These are phyloP conservation scores for Pichia sp. DNA, from an alignment of 1,139 yeast species.

Conservation along the genomic window DNA sequence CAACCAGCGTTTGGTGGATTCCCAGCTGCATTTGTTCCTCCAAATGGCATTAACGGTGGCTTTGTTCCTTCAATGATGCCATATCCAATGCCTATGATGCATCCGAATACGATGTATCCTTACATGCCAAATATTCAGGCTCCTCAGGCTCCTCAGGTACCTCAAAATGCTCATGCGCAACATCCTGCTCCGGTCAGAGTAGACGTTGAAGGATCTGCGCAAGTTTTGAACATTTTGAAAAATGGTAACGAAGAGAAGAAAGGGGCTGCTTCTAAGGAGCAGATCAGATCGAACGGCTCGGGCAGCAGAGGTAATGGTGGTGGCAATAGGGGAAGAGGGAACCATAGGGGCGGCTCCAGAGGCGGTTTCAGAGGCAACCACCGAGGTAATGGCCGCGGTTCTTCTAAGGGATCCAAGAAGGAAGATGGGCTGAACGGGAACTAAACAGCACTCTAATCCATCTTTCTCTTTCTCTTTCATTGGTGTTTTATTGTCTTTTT, in stretches of 20 bases:
- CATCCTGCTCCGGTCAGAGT: background rate
- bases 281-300: background rate
- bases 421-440: background rate
- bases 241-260: background rate
- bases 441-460: background rate
- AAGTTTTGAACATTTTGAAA: conserved; percentile 8
- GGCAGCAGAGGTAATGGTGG: background rate
- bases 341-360: conserved; percentile 1
- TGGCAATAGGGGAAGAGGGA: background rate
- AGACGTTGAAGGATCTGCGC: conserved; percentile 5
- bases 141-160: conserved; percentile 4
- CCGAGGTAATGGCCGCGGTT: conserved; percentile 3
- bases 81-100: conserved; percentile 7
- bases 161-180: background rate
- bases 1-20: conserved; percentile 2
- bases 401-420: background rate
- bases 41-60: background rate
- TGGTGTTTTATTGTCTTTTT: background rate
- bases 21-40: conserved; percentile 8
- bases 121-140: conserved; percentile 5
- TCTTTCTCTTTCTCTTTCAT: background rate
- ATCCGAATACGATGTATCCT: conserved; percentile 11
- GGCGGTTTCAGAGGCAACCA: conserved; percentile 6
- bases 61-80: conserved; percentile 7
- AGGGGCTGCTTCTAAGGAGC: background rate